These are phyloP conservation scores for Triangularia setosa DNA, from an alignment of 2,329 filamentous ascomycete genomes.

Conservation along the genomic window DNA sequence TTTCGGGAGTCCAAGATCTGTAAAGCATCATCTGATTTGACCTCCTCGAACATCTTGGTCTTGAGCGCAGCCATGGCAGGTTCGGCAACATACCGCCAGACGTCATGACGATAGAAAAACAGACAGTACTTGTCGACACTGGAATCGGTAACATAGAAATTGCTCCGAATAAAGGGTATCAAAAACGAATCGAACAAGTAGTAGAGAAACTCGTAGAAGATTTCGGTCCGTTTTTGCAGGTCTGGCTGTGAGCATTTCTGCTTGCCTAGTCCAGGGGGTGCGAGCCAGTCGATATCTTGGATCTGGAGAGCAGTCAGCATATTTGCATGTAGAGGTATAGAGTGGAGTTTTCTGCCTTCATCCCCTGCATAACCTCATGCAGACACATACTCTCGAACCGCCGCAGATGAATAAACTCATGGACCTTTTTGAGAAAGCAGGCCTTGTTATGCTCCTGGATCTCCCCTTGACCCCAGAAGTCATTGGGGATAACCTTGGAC, in stretches of 20 bases:
- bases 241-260: slow-evolving; percentile 68
- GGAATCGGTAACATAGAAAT: slow-evolving; percentile 95
- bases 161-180: slow-evolving; percentile 78
- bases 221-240: slow-evolving; percentile 67
- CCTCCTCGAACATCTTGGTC: slow-evolving; percentile 71
- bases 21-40: slow-evolving; percentile 55
- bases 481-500: slow-evolving; percentile 65
- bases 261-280: slow-evolving; percentile 44
- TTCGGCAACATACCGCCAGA: slow-evolving; percentile 75
- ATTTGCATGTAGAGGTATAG: background rate
- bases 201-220: slow-evolving; percentile 83
- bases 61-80: slow-evolving; percentile 68
- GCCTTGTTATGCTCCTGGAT: slow-evolving; percentile 56
- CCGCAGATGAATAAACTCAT: slow-evolving; percentile 71
- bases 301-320: slow-evolving; percentile 46
- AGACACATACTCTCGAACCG: slow-evolving; percentile 78
- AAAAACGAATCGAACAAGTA: slow-evolving; percentile 90
- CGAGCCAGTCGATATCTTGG: slow-evolving; percentile 68
- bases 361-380: slow-evolving; percentile 69
- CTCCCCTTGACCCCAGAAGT: slow-evolving; percentile 66
- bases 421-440: slow-evolving; percentile 62
- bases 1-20: slow-evolving; percentile 56
- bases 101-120: slow-evolving; percentile 92
- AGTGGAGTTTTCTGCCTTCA: slow-evolving; percentile 57
- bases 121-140: slow-evolving; percentile 73